Base-by-base conservation (phyloP, 2,329 filamentous ascomycete genomes). In the Colletotrichum sp. region DNA sequence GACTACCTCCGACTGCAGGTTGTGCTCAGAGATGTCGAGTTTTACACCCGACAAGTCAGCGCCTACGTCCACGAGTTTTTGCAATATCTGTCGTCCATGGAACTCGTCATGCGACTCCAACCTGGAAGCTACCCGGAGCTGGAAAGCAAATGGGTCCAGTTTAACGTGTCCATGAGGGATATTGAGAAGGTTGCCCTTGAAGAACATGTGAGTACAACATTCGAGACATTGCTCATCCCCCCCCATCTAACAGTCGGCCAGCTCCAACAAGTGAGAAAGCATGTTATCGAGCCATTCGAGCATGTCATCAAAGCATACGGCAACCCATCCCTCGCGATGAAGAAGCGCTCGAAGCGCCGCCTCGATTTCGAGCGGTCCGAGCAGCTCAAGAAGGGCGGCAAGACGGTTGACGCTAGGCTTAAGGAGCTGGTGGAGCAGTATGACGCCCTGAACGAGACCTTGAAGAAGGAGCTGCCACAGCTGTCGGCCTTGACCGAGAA, bases 1-100 rank as follows among this genome's bases (percentile, higher is more conserved):
- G 96, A 98, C 82, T 98, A 96, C 83, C 93, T 98, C 76, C 94
- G 96, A 75, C 87, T 98, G 32, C 96, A 98, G 81, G 94, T 99
- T 52, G 95, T 98, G 56, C 92, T 97, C 81, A 92, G 96, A 74
- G 97, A 98, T 82, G 94, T 98, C n/a, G 95, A 98, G 81, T 95
- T 93, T 80, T 98, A 98, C 83, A 93, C 95, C 6, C 91, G 94
- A n/a, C 93, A 96, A 72, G 92, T 95, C 5, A 92, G 94, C 10
- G 91, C 90, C n/a, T 95, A 95, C 77, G 93, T 98, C 65, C 91
- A 94, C 74, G 93, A 95, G 78, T 96, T 98, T 79, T 90, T 96
- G 64, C 93, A 95, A 75, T 94, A 96, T 78, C 90, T 96, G 34
- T 92, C 92, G 4, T 95, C 94, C 2, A 94, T 98, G 82, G 95